Conservation (phyloP, 1,284 basidiomycete species). For the Leccinum angustisporum region DNA sequence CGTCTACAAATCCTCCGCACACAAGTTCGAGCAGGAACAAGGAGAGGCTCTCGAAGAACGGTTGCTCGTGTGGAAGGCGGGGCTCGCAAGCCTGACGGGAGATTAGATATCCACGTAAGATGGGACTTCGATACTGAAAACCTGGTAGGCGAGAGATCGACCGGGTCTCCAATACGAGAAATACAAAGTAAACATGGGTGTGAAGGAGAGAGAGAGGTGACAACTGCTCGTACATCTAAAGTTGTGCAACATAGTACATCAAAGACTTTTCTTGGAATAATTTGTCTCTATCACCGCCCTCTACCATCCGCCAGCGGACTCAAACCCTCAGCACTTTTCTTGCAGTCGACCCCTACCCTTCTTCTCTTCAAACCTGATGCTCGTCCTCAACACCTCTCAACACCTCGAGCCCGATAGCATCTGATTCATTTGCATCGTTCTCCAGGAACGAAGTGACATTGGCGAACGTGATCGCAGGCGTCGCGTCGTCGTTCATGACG, state of each 20-base stretch:
- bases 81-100: no score
- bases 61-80: conserved; percentile 75
- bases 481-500: not conserved
- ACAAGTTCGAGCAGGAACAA: conserved; percentile 76
- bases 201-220: no score
- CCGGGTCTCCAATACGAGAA: no score
- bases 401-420: not conserved
- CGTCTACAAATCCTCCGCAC: conserved; percentile 75
- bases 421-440: not conserved
- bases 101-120: no score
- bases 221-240: no score
- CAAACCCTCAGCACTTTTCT: not conserved
- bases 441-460: not conserved
- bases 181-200: no score
- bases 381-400: not conserved
- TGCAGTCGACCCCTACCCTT: not conserved
- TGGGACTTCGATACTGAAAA: no score
- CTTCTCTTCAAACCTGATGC: not conserved
- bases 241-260: not conserved
- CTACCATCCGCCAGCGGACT: not conserved
- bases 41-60: conserved; percentile 85
- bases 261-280: not conserved
- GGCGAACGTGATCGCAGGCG: not conserved
- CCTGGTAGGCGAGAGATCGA: no score
- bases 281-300: not conserved